Evolutionary conservation across 371 early-diverging fungal species (phyloP), one percentile per base, ranked within the genome.

Genomic region (Mucor irregularis): DNA sequence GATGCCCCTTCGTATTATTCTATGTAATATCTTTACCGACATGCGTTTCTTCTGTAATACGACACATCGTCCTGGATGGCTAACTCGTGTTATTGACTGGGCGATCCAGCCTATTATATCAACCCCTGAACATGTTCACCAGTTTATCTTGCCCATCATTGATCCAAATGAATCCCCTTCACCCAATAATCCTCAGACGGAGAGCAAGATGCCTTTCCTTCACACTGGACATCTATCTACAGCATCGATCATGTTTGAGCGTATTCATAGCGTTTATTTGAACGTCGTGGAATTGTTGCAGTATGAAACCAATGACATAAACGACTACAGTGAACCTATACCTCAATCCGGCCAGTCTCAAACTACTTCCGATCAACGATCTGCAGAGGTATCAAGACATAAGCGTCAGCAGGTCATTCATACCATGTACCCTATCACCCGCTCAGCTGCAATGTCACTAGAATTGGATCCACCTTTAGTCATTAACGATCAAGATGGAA

Each of bases 1-100:
- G 0, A 49, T 84, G 19, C 85, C 87, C 3, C 49, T 85, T 17
- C 73, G 87, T 2, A 76, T 82, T 0, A 64, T 86, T 43, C 54
- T 85, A 0, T 79, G 81, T 28, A 73, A 80, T 46, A 61, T 86
- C 2, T 83, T 86, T 55, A 57, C 69, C 5, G 79, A 85, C 30
- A 79, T 80, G 31, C 71, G 87, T 4, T 82, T 84, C 55, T 80
- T 83, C 31, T 86, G 87, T 55, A 81, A 82, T 47, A 84, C 84
- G 0, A 83, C 82, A 7, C 83, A 83, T 53, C 58, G 66, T 8
- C 87, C 87, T 5, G 84, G 84, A 6, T 86, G 87, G 87, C 40
- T 86, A 4, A 64, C 74, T 2, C 76, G 84, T 4, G 70, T 73
- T 3, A 69, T 86, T 45, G 80, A 81, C 5, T 86, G 87, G 87